These are phyloP conservation scores for Termitomyces sp. DNA, from an alignment of 768 basidiomycete species.

Conservation along the genomic window DNA sequence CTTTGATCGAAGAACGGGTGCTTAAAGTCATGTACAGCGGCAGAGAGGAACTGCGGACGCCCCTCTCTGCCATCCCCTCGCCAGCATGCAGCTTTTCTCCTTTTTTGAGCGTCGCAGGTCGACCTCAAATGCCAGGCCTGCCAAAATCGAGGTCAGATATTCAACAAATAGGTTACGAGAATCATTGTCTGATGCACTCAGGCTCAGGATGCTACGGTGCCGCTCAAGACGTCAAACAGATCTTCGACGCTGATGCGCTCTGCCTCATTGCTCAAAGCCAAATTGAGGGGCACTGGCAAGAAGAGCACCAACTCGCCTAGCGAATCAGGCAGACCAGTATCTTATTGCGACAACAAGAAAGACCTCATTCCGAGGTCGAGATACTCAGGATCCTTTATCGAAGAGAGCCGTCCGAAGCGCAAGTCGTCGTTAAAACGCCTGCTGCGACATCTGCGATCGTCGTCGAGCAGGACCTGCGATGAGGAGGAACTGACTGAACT, in stretches of 20 bases:
- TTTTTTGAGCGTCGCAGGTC: constrained; percentile 12
- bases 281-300: neutral
- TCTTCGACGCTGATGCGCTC: constrained; percentile 4
- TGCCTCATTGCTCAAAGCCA: constrained; percentile 6
- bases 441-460: constrained; percentile 1
- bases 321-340: neutral
- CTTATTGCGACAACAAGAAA: neutral
- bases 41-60: neutral
- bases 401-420: constrained; percentile 2
- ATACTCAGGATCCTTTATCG: neutral
- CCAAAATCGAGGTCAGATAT: constrained; percentile 2
- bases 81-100: constrained; percentile 8
- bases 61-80: neutral
- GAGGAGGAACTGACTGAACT: constrained; percentile 5
- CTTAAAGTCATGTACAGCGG: neutral
- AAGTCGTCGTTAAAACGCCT: constrained; percentile 8
- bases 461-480: constrained; percentile 4
- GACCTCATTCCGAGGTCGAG: neutral
- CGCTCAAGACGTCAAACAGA: neutral
- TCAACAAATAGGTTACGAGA: neutral
- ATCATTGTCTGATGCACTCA: neutral
- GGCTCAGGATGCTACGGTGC: neutral
- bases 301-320: neutral
- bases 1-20: constrained; percentile 1
- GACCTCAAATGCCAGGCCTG: neutral